Evolutionary conservation across 345 rosid genomes (phyloP).

Genomic region (Erodium maritimum): DNA sequence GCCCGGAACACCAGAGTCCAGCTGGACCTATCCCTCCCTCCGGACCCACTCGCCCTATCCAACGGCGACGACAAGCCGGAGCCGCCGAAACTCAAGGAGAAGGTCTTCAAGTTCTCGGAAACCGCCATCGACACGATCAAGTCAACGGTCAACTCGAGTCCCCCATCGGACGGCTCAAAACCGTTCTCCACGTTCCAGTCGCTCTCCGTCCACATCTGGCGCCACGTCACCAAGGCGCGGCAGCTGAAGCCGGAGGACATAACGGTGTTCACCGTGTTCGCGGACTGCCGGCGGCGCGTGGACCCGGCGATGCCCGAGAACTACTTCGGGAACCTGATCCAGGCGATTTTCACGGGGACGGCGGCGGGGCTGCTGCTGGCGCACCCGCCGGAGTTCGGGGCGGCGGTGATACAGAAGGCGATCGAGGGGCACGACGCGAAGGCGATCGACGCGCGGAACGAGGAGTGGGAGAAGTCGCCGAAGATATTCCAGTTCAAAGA

Average conservation of each 20-base stretch:
- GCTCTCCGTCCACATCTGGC: slow-evolving; percentile 73
- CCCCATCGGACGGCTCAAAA: slow-evolving; percentile 38
- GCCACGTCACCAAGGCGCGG: slow-evolving; percentile 74
- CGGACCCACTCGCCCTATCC: slow-evolving; percentile 28
- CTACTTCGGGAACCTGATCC: slow-evolving; percentile 85
- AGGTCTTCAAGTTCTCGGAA: slow-evolving; percentile 67
- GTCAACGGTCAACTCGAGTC: slow-evolving; percentile 41
- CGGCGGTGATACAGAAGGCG: slow-evolving; percentile 58
- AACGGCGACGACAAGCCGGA: slow-evolving; percentile 20
- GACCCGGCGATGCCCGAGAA: slow-evolving; percentile 73
- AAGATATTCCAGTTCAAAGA: slow-evolving; percentile 77
- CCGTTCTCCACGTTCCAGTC: slow-evolving; percentile 92
- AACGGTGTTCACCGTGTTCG: slow-evolving; percentile 82
- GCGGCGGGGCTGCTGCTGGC: slow-evolving; percentile 52
- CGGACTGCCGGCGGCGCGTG: slow-evolving; percentile 72
- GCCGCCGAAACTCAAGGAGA: slow-evolving; percentile 40
- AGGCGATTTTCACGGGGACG: slow-evolving; percentile 79
- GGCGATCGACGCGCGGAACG: slow-evolving; percentile 64
- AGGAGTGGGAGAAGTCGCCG: slow-evolving; percentile 68
- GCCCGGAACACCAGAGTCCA: slow-evolving; percentile 69
- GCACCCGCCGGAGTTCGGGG: slow-evolving; percentile 67
- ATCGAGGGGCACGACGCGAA: slow-evolving; percentile 52
- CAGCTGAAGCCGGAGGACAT: slow-evolving; percentile 60
- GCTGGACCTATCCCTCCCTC: slow-evolving; percentile 41
- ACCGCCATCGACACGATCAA: slow-evolving; percentile 56